Conservation (phyloP, 495 filamentous ascomycete genomes). For the Penicillium maclennaniae region DNA sequence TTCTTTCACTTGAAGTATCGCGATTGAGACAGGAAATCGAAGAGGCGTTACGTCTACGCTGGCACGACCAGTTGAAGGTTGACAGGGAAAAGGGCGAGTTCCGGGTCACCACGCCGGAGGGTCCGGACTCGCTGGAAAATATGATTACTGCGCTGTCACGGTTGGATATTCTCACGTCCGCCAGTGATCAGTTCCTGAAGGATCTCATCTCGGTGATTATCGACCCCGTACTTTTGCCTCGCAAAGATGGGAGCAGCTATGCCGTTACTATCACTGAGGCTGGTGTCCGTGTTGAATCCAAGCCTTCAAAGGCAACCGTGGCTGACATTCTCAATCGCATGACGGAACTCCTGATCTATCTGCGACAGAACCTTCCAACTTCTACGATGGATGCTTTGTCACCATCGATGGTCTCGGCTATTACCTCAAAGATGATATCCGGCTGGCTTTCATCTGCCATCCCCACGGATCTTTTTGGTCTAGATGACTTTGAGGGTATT, state of each 20-base stretch:
- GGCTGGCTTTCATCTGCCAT: conserved; percentile 73
- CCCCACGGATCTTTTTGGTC: conserved; percentile 64
- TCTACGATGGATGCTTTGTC: conserved; percentile 61
- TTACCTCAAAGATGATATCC: conserved; percentile 62
- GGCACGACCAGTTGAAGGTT: conserved; percentile 53
- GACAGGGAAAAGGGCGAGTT: conserved; percentile 47
- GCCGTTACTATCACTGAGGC: conserved; percentile 26
- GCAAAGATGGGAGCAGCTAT: conserved; percentile 24
- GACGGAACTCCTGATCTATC: conserved; percentile 57
- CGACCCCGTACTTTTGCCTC: conserved; percentile 32
- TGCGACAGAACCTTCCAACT: conserved; percentile 60
- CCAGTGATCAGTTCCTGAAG: conserved; percentile 34
- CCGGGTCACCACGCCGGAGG: conserved; percentile 39
- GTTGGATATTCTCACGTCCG: conserved; percentile 31
- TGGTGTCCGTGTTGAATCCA: conserved; percentile 30
- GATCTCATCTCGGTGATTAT: conserved; percentile 30
- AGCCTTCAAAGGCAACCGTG: conserved; percentile 25
- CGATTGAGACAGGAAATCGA: conserved; percentile 33
- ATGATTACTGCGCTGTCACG: conserved; percentile 33
- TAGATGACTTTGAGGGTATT: conserved; percentile 63
- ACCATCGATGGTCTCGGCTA: conserved; percentile 58
- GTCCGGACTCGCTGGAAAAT: conserved; percentile 27
- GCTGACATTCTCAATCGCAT: conserved; percentile 46
- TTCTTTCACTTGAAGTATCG: conserved; percentile 30
- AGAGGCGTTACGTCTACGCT: conserved; percentile 30